A percentile compares a stretch with the other conserved stretches of the same genome.
Evolutionary conservation across 2,329 filamentous ascomycete species (phyloP).

Genomic region (Calonectria fujianensis): DNA sequence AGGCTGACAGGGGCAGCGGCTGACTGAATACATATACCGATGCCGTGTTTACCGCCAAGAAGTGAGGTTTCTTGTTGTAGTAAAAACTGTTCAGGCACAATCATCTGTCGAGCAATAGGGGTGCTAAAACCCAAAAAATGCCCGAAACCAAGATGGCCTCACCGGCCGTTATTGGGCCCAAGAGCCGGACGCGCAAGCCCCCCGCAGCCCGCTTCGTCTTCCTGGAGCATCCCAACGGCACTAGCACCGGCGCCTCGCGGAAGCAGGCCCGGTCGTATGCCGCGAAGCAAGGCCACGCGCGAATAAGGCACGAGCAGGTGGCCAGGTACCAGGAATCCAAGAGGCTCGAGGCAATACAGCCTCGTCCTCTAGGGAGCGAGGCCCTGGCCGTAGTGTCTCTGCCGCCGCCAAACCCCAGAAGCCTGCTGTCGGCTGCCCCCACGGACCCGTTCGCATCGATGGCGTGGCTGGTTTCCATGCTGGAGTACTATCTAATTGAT

Average conservation of each 20-base stretch:
- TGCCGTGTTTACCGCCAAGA: conserved; percentile 1
- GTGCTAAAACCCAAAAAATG: neutral
- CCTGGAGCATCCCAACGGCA: conserved; percentile 1
- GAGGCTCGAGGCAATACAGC: conserved; percentile 7
- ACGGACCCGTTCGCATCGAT: conserved; percentile 23
- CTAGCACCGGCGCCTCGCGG: conserved; percentile 6
- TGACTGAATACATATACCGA: neutral
- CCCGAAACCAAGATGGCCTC: neutral
- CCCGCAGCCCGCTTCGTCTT: conserved; percentile 6
- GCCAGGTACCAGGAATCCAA: conserved; percentile 6
- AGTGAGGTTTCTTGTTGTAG: conserved; percentile 8
- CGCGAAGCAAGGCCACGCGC: conserved; percentile 23
- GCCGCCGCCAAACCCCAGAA: neutral
- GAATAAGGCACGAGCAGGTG: conserved; percentile 21
- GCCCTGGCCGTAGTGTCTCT: neutral
- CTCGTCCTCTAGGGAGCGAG: too few relatives aligned
- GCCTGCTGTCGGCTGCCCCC: conserved; percentile 25
- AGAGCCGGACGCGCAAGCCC: neutral
- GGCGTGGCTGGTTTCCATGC: conserved; percentile 16
- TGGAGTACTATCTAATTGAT: conserved; percentile 22
- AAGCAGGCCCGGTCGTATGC: conserved; percentile 28
- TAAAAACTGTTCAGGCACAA: neutral
- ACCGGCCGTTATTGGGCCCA: neutral
- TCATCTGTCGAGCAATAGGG: neutral
- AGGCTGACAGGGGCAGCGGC: conserved; percentile 1